Conservation (phyloP, 2,329 filamentous ascomycete species). For the Fusarium cicatricum region DNA sequence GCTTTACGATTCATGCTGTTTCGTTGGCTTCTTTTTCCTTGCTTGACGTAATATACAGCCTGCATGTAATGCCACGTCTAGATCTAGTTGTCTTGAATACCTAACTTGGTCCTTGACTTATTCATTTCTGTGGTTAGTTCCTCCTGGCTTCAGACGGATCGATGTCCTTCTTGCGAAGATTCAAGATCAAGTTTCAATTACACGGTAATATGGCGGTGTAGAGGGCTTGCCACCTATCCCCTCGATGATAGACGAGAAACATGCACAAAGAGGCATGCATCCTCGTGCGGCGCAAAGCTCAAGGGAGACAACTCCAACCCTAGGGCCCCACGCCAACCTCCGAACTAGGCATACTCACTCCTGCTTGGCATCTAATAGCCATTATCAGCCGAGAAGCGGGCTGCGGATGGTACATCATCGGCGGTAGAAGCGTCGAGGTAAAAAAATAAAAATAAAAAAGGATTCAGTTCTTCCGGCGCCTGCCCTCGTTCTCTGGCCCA, state of each 20-base stretch:
- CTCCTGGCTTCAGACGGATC: not conserved
- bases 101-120: conserved; percentile 3
- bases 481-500: conserved; percentile 3
- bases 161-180: not conserved
- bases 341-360: not conserved
- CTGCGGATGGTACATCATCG: not conserved
- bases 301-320: conserved; percentile 15
- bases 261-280: too few species aligned
- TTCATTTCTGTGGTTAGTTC: not conserved
- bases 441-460: too few species aligned
- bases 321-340: not conserved
- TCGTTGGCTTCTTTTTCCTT: conserved; percentile 20
- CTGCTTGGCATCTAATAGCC: too few species aligned
- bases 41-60: not conserved
- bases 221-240: conserved; percentile 12
- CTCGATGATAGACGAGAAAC: conserved; percentile 24
- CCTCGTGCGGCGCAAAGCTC: conserved; percentile 5
- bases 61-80: conserved; percentile 9
- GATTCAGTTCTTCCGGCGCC: not conserved
- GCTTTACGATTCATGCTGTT: conserved; percentile 15
- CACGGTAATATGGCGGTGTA: conserved; percentile 11
- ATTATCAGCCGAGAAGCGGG: conserved; percentile 3
- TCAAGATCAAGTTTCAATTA: not conserved
- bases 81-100: conserved; percentile 16
- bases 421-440: not conserved